A percentile compares a stretch with the other conserved stretches of the same genome.
Evolutionary conservation across 2,329 filamentous ascomycete species (phyloP).

Genomic region (Aspergillus ochraceus): DNA sequence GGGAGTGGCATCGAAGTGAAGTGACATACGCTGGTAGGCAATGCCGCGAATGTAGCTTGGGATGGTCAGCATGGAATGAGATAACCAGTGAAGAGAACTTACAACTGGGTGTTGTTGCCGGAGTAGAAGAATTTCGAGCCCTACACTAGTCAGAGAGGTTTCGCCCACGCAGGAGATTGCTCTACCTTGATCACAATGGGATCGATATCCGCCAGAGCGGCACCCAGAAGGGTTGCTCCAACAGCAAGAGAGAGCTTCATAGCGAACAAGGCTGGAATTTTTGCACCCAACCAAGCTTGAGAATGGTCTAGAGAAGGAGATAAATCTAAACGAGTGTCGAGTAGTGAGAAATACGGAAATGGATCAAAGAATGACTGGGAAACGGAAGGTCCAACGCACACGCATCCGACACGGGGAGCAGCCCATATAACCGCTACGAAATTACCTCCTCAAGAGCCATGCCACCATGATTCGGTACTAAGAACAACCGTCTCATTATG

Average conservation of each 20-base stretch:
- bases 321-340: constrained; percentile 6
- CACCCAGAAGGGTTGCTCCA: constrained; percentile 41
- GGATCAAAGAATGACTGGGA: neutral
- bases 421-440: constrained; percentile 4
- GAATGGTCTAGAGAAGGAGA: neutral
- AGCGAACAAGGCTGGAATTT: neutral
- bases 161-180: neutral
- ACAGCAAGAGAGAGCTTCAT: constrained; percentile 21
- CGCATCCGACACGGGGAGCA: neutral
- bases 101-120: constrained; percentile 70
- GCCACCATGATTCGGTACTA: neutral
- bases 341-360: neutral
- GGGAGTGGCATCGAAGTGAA: neutral
- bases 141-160: constrained; percentile 38
- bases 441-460: neutral
- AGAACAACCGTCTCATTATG: constrained; percentile 1
- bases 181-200: constrained; percentile 54
- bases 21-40: constrained; percentile 70
- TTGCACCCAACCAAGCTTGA: neutral
- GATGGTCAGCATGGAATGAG: constrained; percentile 5
- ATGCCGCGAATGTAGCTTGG: constrained; percentile 78
- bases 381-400: neutral
- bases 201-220: constrained; percentile 54
- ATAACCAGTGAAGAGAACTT: neutral
- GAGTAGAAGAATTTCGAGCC: constrained; percentile 85